Evolutionary conservation across 2,329 filamentous ascomycete species (phyloP).

Genomic region (Beauveria varroae): DNA sequence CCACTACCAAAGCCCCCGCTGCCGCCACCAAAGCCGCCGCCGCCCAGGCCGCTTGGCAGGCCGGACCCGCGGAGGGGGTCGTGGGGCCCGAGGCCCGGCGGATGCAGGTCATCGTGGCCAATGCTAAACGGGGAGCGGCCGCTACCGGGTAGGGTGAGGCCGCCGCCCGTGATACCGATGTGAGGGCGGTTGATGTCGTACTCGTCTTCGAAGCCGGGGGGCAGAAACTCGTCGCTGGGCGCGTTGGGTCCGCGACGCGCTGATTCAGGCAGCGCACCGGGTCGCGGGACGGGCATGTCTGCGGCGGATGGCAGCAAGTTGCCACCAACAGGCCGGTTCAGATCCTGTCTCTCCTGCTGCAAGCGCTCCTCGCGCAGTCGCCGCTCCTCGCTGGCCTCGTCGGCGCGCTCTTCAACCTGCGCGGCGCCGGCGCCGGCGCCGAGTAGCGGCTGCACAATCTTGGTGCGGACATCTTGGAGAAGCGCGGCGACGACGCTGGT

Average conservation of each 20-base stretch:
- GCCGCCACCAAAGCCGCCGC: constrained; percentile 23
- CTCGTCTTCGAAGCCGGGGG: constrained; percentile 90
- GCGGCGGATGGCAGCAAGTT: constrained; percentile 34
- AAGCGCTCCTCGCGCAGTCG: constrained; percentile 31
- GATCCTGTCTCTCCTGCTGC: constrained; percentile 31
- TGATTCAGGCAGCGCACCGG: constrained; percentile 56
- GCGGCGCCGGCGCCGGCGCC: constrained; percentile 74
- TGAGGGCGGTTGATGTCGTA: constrained; percentile 66
- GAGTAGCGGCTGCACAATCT: constrained; percentile 77
- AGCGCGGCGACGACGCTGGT: constrained; percentile 59
- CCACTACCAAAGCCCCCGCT: constrained; percentile 31
- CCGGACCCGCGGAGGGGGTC: constrained; percentile 69
- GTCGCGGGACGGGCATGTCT: constrained; percentile 58
- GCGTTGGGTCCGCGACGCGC: constrained; percentile 45
- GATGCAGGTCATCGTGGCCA: constrained; percentile 82
- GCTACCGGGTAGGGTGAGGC: constrained; percentile 24
- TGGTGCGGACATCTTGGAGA: constrained; percentile 63
- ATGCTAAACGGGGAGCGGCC: constrained; percentile 58
- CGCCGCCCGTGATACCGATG: constrained; percentile 21
- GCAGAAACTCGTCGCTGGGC: constrained; percentile 68
- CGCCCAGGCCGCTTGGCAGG: constrained; percentile 35
- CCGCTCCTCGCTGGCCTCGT: constrained; percentile 33
- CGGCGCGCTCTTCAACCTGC: constrained; percentile 48
- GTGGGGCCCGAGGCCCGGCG: constrained; percentile 74
- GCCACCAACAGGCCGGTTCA: constrained; percentile 23